A percentile compares a stretch with the other conserved stretches of the same genome.
Evolutionary conservation across 2,329 filamentous ascomycete genomes (phyloP).

Genomic region (Neonectria sp.): DNA sequence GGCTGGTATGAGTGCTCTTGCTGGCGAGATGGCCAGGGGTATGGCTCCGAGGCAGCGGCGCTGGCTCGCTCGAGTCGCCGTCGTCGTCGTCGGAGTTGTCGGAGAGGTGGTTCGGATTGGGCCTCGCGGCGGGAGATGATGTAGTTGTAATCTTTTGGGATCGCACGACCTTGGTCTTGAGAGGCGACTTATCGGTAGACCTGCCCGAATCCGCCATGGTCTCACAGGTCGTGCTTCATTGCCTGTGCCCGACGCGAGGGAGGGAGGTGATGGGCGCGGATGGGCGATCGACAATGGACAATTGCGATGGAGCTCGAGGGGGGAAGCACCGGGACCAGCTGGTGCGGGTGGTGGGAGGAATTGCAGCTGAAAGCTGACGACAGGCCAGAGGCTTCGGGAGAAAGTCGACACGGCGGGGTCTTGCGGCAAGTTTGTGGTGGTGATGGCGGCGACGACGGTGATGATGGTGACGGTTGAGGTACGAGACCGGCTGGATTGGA

Average conservation of each 20-base stretch:
- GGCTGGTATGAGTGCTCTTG: conserved; percentile 67
- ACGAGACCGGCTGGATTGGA: neutral
- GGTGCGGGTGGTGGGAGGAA: neutral
- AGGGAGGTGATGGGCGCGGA: conserved; percentile 28
- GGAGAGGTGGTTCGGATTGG: conserved; percentile 54
- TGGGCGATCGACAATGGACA: conserved; percentile 24
- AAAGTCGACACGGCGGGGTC: neutral
- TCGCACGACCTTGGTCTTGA: conserved; percentile 58
- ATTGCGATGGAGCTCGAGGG: conserved; percentile 3
- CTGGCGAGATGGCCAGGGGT: conserved; percentile 74
- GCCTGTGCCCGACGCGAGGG: conserved; percentile 38
- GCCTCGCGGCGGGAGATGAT: conserved; percentile 43
- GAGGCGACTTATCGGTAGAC: conserved; percentile 54
- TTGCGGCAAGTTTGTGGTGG: neutral
- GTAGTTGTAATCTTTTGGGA: conserved; percentile 67
- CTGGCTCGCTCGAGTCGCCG: conserved; percentile 53
- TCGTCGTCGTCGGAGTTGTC: conserved; percentile 53
- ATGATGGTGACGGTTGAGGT: neutral
- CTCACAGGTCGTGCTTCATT: conserved; percentile 50
- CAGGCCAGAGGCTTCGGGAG: neutral
- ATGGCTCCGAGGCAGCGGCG: conserved; percentile 68
- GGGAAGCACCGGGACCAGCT: neutral
- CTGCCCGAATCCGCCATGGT: conserved; percentile 62
- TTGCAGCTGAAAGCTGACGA: neutral
- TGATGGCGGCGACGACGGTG: neutral